Base-by-base conservation (phyloP, 768 basidiomycete species). In the Imleria badia region DNA sequence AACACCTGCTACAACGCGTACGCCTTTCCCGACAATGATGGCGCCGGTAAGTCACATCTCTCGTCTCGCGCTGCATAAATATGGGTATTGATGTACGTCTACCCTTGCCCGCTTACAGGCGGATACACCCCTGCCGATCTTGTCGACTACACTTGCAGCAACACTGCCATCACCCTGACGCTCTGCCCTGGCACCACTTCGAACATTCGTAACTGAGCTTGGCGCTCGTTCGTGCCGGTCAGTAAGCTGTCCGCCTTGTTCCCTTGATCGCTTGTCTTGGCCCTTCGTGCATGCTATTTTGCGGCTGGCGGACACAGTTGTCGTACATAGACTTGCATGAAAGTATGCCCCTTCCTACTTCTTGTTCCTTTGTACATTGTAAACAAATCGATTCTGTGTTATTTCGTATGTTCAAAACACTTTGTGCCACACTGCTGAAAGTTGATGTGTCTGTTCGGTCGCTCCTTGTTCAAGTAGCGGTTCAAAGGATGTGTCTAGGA, bases 1-100 rank as follows among this genome's bases (percentile, higher is more conserved):
- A 3, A 29, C 26, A 57, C 56, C 5, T 72, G 68, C 52, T 55
- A 46, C 55, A 69, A 72, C 20, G 68, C 70, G 30, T 72, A 72
- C 11, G 68, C 68, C 22, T 69, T 69, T 63, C 68, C 68, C 20
- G 70, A 70, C 55, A 70, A 69, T 36, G 70, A 72, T 17, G 70
- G 70, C 19, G 35, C 68, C 4, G 1, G 68, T 72, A 46, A 48
- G 65, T 57, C 29, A 8, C 6, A 3, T 34, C 36, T 13, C 20
- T 23, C 7, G n/a, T 20, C 15, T 40, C 14, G 2, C 3, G 19
- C 11, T 30, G n/a, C 36, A 15, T 35, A 6, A 19, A 19, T 14
- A 6, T 3, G 20, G 35, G 6, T 45, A n/a, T 17, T 66, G 11
- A 66, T 31, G 8, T 2, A 17, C 5, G 15, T 31, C 9, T 23